Evolutionary conservation across 2,329 filamentous ascomycete species (phyloP), one percentile per base, ranked within the genome.

Genomic region (Hymenoscyphus linearis): DNA sequence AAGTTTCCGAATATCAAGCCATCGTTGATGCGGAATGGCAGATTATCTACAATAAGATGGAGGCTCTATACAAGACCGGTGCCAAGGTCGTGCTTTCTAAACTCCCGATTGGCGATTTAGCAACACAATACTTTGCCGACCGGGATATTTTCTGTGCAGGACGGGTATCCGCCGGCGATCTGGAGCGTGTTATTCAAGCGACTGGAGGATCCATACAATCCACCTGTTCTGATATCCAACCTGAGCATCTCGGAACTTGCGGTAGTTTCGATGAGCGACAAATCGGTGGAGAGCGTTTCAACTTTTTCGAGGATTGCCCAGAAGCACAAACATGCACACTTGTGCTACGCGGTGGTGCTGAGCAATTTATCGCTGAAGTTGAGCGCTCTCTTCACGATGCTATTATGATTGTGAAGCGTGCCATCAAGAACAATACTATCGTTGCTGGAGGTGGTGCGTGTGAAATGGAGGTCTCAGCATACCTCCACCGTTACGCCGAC

Each of bases 21-120:
- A 97, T 99, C 69, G 95, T 99, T 74, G 95, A 99, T 73, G 95
- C 95, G 34, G 95, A 99, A 78, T 99, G 95, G 95, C 92, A 97
- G 78, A 99, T 99, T 74, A 99, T 99, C 76, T 98, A 89, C 85
- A 93, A 97, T 82, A 99, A 99, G 83, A 90, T 99, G 75, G 95
- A 99, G 80, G 91, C 93, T 55, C 80, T 96, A 59, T 85, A 93
- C 83, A 87, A 93, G 78, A 97, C 93, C 5, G 95, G 95, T 59
- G 95, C 95, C 67, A 96, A 97, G 84, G 92, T 99, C 57, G 92
- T 99, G 50, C 86, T 99, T 61, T 96, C 91, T 78, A 98, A 97
- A 79, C 83, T 98, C 64, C 95, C 95, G 47, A 98, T 99, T 72
- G 95, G 95, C 73, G 95, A 99, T 80, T 80, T 99, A 73, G 95